Evolutionary conservation across 805 yeast genomes (phyloP).

Genomic region (Kuraishia floccosa): DNA sequence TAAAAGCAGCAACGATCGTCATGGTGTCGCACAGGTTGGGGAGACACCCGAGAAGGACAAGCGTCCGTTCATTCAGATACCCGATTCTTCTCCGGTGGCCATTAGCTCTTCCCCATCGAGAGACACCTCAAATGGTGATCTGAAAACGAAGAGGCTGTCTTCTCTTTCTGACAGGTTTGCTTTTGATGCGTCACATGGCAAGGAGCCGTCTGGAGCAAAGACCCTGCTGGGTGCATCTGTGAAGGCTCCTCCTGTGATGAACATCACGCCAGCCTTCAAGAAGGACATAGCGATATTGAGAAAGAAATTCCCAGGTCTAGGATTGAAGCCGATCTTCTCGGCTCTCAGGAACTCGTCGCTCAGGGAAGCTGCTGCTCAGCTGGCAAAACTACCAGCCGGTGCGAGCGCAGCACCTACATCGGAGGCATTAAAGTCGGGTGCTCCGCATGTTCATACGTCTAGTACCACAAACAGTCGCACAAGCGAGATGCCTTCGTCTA

Average conservation of each 20-base stretch:
- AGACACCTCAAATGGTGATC: too few species aligned
- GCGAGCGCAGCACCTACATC: neutral
- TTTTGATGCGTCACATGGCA: neutral
- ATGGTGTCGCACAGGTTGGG: neutral
- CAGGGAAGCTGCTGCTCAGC: constrained; percentile 17
- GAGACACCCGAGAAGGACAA: constrained; percentile 11
- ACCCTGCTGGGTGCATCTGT: constrained; percentile 12
- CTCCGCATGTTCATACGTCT: too few species aligned
- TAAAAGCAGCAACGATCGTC: neutral
- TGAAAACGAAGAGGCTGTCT: too few species aligned
- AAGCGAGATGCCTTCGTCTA: constrained; percentile 14
- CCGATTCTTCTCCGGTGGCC: constrained; percentile 34
- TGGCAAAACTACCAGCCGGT: constrained; percentile 6
- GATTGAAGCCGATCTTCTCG: constrained; percentile 16
- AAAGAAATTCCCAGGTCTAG: constrained; percentile 19
- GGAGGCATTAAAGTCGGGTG: neutral
- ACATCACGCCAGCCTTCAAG: too few species aligned
- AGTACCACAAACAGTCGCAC: constrained; percentile 4
- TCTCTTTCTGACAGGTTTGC: too few species aligned
- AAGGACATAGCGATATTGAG: constrained; percentile 17
- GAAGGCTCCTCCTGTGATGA: too few species aligned
- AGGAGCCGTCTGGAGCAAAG: constrained; percentile 5
- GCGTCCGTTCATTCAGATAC: constrained; percentile 30
- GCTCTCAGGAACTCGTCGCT: constrained; percentile 19
- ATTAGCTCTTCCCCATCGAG: too few species aligned